These are phyloP conservation scores for Bullera alba DNA, from an alignment of 768 basidiomycete species.

Conservation along the genomic window DNA sequence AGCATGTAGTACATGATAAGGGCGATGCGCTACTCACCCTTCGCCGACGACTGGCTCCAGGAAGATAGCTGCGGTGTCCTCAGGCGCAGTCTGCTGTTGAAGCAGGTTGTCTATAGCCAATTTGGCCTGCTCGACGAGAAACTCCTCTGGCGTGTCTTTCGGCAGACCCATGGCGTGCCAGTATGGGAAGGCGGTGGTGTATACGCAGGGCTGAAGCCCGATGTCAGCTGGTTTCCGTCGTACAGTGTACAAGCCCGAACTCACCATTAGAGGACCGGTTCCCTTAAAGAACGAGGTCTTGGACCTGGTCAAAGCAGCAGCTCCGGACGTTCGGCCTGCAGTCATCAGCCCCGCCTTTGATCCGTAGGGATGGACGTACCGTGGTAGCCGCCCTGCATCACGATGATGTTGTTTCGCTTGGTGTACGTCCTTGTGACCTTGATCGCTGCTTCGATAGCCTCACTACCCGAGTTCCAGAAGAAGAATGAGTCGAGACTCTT, in stretches of 20 bases:
- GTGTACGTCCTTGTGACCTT: constrained; percentile 81
- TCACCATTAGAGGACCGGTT: constrained; percentile 72
- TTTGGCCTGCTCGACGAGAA: constrained; percentile 60
- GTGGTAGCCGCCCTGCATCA: constrained; percentile 88
- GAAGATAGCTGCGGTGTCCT: constrained; percentile 84
- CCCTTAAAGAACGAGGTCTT: constrained; percentile 86
- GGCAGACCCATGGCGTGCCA: constrained; percentile 76
- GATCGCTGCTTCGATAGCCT: constrained; percentile 81
- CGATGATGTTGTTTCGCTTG: constrained; percentile 75
- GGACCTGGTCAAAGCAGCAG: constrained; percentile 85
- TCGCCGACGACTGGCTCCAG: constrained; percentile 91
- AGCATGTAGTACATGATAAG: not conserved
- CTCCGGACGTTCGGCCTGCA: constrained; percentile 69
- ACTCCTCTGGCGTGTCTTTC: constrained; percentile 54
- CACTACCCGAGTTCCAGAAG: constrained; percentile 93
- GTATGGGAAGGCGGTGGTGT: constrained; percentile 76
- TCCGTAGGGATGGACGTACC: constrained; percentile 34
- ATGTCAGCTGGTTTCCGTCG: not conserved
- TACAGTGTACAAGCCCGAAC: constrained; percentile 18
- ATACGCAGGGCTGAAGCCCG: constrained; percentile 49
- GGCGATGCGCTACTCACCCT: constrained; percentile 51
- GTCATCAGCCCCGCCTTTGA: not conserved
- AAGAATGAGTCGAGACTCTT: constrained; percentile 88
- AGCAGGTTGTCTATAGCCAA: constrained; percentile 74
- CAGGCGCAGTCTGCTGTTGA: constrained; percentile 70